These are phyloP conservation scores for Calocybe gangraenosa DNA, from an alignment of 768 basidiomycete species.

Conservation along the genomic window DNA sequence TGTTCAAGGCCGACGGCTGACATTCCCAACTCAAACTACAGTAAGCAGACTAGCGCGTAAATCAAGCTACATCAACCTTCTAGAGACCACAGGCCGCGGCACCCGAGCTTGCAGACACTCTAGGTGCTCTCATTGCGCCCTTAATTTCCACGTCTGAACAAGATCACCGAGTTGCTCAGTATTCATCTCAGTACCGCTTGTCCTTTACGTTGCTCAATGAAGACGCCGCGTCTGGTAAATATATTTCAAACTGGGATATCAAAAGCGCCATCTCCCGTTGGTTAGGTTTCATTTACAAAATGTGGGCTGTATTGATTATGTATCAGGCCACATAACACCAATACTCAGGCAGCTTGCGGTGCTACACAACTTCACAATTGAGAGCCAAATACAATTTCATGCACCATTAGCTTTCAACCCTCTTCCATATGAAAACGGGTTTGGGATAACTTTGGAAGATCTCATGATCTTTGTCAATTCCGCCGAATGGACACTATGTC, in stretches of 20 bases:
- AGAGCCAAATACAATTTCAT: constrained; percentile 92
- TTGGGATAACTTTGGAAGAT: constrained; percentile 73
- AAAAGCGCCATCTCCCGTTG: constrained; percentile 56
- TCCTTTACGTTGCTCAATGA: constrained; percentile 94
- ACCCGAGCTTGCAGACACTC: constrained; percentile 22
- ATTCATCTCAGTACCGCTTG: constrained; percentile 77
- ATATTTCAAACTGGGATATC: constrained; percentile 71
- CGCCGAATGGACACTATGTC: constrained; percentile 93
- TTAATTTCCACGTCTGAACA: constrained; percentile 39
- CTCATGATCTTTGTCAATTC: constrained; percentile 94
- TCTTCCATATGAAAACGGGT: constrained; percentile 32
- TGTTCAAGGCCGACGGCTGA: constrained; percentile 25
- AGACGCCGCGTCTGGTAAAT: constrained; percentile 65
- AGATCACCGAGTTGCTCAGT: constrained; percentile 59
- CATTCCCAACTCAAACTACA: constrained; percentile 22
- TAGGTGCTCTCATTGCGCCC: constrained; percentile 35
- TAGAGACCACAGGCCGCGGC: constrained; percentile 10
- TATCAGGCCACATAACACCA: constrained; percentile 65
- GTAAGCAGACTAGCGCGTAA: constrained; percentile 7
- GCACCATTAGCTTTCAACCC: constrained; percentile 86
- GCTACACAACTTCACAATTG: constrained; percentile 89
- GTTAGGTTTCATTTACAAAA: constrained; percentile 22
- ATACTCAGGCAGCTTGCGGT: constrained; percentile 52
- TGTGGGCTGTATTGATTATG: constrained; percentile 1
- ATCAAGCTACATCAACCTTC: constrained; percentile 15